Evolutionary conservation across 331 rosid species (phyloP), one percentile per base, ranked within the genome.

Genomic region (Quercus tomentella): DNA sequence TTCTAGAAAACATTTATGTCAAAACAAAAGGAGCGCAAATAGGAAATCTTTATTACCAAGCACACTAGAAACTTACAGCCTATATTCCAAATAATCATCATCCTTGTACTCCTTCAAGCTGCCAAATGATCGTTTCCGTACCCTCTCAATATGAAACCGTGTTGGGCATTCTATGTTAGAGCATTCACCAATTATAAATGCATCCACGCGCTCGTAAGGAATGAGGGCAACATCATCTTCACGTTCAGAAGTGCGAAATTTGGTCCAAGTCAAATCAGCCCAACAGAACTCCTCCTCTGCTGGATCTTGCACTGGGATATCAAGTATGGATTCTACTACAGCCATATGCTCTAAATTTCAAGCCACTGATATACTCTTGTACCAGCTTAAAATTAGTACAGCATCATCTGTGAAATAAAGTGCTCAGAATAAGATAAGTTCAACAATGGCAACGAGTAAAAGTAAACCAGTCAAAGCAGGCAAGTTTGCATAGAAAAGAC

Each of bases 11-110:
- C 12, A 41, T 41, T 41, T 41, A 41, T 41, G 45, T 41, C 45
- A 41, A 41, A 41, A 37, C 11, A 37, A 41, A 41, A 0, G 3
- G 12, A 41, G 45, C 3, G 5, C 17, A 49, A 49, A 49, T 49
- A 49, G 5, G 12, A 49, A 49, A 49, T 49, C 54, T 49, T 49
- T 43, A 9, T 51, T 37, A 72, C 74, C 21, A 83, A 75, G 62
- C 68, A 72, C 37, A 51, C 41, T 28, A 76, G 28, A 73, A 72
- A 88, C 97, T 92, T 88, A 95, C 98, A 82, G 85, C 81, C 94
- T 92, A 77, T 91, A 92, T 83, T 92, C 97, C 83, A 95, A 87
- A 86, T 91, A 95, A 35, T 92, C 98, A 76, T 95, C 98, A 77
- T 91, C 91, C 88, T 84, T 92, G 89, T 80, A 92, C 66, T 91